Percentiles rank a stretch among this genome's conserved stretches.
These are phyloP conservation scores for Saccharomycopsis sp. DNA, from an alignment of 805 yeast species.

Conservation along the genomic window DNA sequence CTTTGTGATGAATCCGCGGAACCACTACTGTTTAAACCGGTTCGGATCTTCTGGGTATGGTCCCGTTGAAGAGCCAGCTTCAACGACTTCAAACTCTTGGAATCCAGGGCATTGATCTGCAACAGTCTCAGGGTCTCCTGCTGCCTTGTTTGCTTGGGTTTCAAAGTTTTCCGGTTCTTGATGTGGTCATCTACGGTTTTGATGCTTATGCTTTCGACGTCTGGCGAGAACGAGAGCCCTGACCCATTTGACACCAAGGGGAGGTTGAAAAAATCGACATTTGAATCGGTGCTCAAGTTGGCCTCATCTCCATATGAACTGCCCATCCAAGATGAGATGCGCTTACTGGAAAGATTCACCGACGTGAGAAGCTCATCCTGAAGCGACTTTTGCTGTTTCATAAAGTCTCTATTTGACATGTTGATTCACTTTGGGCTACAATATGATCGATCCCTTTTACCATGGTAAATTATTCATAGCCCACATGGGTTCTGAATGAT, in stretches of 20 bases:
- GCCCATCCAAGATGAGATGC: conserved; percentile 16
- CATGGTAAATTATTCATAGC: no score
- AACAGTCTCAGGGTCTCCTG: not conserved
- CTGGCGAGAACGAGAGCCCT: conserved; percentile 10
- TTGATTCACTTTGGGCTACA: no score
- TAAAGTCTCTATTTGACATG: no score
- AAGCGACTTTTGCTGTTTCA: conserved; percentile 10
- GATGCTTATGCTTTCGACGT: not conserved
- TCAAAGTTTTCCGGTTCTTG: conserved; percentile 10
- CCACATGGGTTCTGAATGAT: no score
- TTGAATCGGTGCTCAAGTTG: no score
- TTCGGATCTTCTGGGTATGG: conserved; percentile 9
- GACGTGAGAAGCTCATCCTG: conserved; percentile 13
- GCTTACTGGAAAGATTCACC: conserved; percentile 6
- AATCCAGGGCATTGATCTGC: conserved; percentile 7
- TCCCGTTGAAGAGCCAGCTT: conserved; percentile 16
- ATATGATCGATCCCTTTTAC: no score
- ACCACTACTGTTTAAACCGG: no score
- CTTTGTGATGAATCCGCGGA: no score
- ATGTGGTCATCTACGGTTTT: conserved; percentile 16
- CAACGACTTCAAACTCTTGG: conserved; percentile 17
- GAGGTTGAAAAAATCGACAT: conserved; percentile 15
- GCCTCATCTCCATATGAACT: no score
- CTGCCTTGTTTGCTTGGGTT: not conserved
- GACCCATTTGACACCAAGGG: conserved; percentile 12